phyloP scores from a whole-genome alignment of 2,329 filamentous ascomycete species.

The Aspergillus sp. region DNA sequence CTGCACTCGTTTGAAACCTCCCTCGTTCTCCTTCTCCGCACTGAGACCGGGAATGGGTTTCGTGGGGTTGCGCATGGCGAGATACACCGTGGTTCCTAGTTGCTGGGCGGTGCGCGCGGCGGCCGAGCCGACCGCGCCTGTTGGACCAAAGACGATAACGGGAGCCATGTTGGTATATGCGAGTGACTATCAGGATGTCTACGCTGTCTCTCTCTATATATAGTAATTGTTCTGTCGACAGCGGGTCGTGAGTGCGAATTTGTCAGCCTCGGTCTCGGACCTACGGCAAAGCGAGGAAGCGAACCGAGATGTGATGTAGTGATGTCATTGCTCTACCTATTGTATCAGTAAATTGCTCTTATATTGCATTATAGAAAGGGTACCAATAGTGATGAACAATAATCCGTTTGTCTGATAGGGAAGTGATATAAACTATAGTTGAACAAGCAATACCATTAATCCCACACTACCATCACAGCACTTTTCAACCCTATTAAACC shows the following conservation, averaged over 20 bases:
- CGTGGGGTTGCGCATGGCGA: conserved; percentile 51
- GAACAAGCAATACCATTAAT: background rate
- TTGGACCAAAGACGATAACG: conserved; percentile 55
- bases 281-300: background rate
- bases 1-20: conserved; percentile 41
- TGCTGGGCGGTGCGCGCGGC: conserved; percentile 44
- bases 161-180: background rate
- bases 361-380: too few species aligned
- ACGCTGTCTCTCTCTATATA: too few species aligned
- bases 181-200: background rate
- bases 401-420: too few species aligned
- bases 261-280: background rate
- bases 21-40: conserved; percentile 30
- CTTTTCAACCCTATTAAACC: too few species aligned
- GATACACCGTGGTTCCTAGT: conserved; percentile 47
- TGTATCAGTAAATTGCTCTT: too few species aligned
- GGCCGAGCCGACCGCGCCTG: conserved; percentile 48
- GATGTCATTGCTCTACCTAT: background rate
- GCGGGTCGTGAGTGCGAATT: background rate
- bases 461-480: too few species aligned
- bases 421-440: too few species aligned
- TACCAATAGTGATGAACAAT: too few species aligned
- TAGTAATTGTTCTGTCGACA: too few species aligned
- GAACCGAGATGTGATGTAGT: background rate
- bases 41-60: conserved; percentile 47